Evolutionary conservation across 2,329 filamentous ascomycete genomes (phyloP).

Genomic region (Hymenoscyphus salicellus): DNA sequence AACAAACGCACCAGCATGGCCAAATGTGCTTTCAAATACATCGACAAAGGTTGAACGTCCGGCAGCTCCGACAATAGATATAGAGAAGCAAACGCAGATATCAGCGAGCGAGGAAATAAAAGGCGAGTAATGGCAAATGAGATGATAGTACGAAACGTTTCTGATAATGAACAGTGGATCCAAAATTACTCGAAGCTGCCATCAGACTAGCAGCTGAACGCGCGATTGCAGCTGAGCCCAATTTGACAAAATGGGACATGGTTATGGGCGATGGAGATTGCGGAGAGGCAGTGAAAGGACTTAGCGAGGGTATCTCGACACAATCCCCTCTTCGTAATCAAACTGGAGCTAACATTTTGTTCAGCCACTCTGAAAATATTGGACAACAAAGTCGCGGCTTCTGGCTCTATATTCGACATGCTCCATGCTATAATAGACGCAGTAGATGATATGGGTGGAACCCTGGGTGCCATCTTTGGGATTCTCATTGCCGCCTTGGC

Average conservation of each 20-base stretch:
- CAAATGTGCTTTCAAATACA: slow-evolving; percentile 29
- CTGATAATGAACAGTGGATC: slow-evolving; percentile 27
- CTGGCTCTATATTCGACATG: slow-evolving; percentile 36
- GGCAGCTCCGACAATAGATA: slow-evolving; percentile 16
- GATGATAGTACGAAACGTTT: background rate
- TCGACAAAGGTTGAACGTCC: slow-evolving; percentile 22
- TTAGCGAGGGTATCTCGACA: slow-evolving; percentile 21
- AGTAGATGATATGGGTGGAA: slow-evolving; percentile 39
- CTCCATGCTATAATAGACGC: slow-evolving; percentile 34
- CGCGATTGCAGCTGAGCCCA: slow-evolving; percentile 44
- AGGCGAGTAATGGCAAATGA: slow-evolving; percentile 15
- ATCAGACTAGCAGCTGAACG: slow-evolving; percentile 36
- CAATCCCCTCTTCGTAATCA: too few relatives aligned
- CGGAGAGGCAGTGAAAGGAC: slow-evolving; percentile 35
- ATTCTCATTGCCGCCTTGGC: slow-evolving; percentile 33
- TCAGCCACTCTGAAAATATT: slow-evolving; percentile 34
- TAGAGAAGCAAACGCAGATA: slow-evolving; percentile 22
- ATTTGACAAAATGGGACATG: slow-evolving; percentile 51
- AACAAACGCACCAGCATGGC: slow-evolving; percentile 44
- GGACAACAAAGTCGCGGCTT: slow-evolving; percentile 31
- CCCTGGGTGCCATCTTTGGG: slow-evolving; percentile 35
- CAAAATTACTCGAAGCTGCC: slow-evolving; percentile 29
- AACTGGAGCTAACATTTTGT: background rate
- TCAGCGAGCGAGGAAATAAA: slow-evolving; percentile 25
- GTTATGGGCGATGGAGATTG: slow-evolving; percentile 38